Evolutionary conservation across 2,329 filamentous ascomycete genomes (phyloP), one percentile per base, ranked within the genome.

Genomic region (Aspergillus novoparasiticus): DNA sequence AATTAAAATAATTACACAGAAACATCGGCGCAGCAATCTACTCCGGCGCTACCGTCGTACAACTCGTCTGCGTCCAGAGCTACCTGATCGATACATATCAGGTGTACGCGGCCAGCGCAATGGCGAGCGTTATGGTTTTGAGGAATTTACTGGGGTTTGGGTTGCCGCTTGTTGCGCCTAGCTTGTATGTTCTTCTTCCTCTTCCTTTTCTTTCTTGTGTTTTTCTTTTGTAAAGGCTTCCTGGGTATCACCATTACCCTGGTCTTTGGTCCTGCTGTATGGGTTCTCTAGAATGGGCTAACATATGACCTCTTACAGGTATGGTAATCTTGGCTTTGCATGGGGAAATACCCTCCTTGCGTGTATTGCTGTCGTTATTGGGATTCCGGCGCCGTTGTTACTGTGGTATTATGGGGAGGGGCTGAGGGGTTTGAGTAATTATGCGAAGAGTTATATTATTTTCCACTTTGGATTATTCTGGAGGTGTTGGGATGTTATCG

Each of bases 11-110:
- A 16, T 6, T 36, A 14, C 14, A 16, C 0, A 64, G 58, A 16
- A 82, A 86, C 60, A 81, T 86, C 48, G 83, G 85, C 0, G 81
- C 83, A 1, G 75, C 73, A 0, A 68, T 87, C 0, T 82, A 86
- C 60, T 79, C 80, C 5, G 78, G 76, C 0, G 82, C 83, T 61
- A 73, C 70, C 1, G 78, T 82, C n/a, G 72, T 78, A 21, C 71
- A 74, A 0, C 79, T 79, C 58, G 77, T 81, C 62, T 78, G 76
- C 58, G 75, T 77, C 32, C 76, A 80, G 32, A 84, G 78, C 0
- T 80, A 79, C 56, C 69, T 79, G 53, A 73, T 80, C 9, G 77
- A 80, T 59, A 67, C 74, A 1, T 80, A 79, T 60, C 73, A 73
- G 23, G 68, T 69, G 0, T 79, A 68, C 60, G 77, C 77, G 2